phyloP scores from a whole-genome alignment of 1,284 basidiomycete genomes.

The Ustilago vetiveriae region DNA sequence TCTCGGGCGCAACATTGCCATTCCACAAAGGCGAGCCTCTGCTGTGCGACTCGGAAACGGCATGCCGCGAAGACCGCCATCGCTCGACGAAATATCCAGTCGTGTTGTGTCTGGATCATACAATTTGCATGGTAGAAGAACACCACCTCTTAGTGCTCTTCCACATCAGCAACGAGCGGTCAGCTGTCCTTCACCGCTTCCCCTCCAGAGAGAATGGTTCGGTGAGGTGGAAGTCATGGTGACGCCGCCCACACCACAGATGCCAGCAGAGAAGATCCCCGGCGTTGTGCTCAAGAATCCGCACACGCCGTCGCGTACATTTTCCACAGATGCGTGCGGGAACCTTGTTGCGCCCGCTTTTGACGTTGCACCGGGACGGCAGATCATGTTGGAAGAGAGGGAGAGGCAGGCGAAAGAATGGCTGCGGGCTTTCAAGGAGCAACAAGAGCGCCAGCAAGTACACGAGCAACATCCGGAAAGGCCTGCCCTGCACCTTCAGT shows the following conservation, averaged over 20 bases:
- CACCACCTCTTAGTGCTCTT: slow-evolving; percentile 1
- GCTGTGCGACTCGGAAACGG: slow-evolving; percentile 14
- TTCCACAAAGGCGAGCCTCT: slow-evolving; percentile 20
- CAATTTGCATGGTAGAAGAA: not conserved
- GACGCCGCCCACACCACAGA: slow-evolving; percentile 33
- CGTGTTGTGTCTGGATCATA: slow-evolving; percentile 10
- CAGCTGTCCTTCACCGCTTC: slow-evolving; percentile 33
- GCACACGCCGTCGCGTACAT: slow-evolving; percentile 6
- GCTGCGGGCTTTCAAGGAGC: slow-evolving; percentile 16
- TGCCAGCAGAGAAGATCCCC: slow-evolving; percentile 14
- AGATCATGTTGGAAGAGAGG: slow-evolving; percentile 24
- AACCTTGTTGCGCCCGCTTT: slow-evolving; percentile 28
- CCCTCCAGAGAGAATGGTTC: slow-evolving; percentile 9
- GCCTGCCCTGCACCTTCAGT: slow-evolving; percentile 5
- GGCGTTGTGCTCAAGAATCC: slow-evolving; percentile 23
- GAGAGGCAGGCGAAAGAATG: slow-evolving; percentile 18
- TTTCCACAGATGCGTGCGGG: slow-evolving; percentile 15
- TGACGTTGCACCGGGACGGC: slow-evolving; percentile 33
- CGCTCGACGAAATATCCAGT: slow-evolving; percentile 30
- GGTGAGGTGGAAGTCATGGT: slow-evolving; percentile 35
- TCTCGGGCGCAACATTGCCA: slow-evolving; percentile 7
- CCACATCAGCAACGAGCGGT: slow-evolving; percentile 16
- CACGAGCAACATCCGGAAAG: slow-evolving; percentile 9
- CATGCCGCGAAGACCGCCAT: slow-evolving; percentile 24
- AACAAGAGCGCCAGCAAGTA: slow-evolving; percentile 8